Conservation (phyloP, 805 yeast genomes). For the Kregervanrija pseudodelftensis region DNA sequence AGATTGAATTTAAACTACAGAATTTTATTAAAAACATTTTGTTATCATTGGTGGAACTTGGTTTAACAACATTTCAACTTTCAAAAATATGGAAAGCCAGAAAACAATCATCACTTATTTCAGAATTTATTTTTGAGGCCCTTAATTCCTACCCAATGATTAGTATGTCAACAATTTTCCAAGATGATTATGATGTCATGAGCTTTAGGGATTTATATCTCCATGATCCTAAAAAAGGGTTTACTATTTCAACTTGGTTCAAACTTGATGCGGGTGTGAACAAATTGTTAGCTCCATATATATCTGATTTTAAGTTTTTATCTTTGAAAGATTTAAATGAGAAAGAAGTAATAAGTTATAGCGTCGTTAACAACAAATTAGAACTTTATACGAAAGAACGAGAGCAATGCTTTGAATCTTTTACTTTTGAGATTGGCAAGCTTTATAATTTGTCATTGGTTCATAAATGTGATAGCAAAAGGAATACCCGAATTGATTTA, state of each 20-base stretch:
- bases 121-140: background rate
- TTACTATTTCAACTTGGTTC: slow-evolving; percentile 23
- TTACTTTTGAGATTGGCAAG: slow-evolving; percentile 18
- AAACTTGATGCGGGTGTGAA: slow-evolving; percentile 3
- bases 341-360: background rate
- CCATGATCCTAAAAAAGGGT: slow-evolving; percentile 11
- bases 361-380: slow-evolving; percentile 10
- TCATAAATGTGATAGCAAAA: slow-evolving; percentile 16
- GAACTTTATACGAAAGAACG: slow-evolving; percentile 8
- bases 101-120: background rate
- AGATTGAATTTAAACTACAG: too few relatives aligned
- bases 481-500: slow-evolving; percentile 33
- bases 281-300: background rate
- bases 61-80: slow-evolving; percentile 8
- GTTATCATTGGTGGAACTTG: slow-evolving; percentile 14
- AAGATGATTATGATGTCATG: slow-evolving; percentile 1
- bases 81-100: background rate
- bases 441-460: slow-evolving; percentile 23
- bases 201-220: slow-evolving; percentile 9
- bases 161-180: background rate
- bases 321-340: background rate
- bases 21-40: background rate
- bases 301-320: background rate
- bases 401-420: slow-evolving; percentile 20
- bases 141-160: background rate